These are phyloP conservation scores for Fusarium sp. DNA, from an alignment of 2,329 filamentous ascomycete species.

Conservation along the genomic window DNA sequence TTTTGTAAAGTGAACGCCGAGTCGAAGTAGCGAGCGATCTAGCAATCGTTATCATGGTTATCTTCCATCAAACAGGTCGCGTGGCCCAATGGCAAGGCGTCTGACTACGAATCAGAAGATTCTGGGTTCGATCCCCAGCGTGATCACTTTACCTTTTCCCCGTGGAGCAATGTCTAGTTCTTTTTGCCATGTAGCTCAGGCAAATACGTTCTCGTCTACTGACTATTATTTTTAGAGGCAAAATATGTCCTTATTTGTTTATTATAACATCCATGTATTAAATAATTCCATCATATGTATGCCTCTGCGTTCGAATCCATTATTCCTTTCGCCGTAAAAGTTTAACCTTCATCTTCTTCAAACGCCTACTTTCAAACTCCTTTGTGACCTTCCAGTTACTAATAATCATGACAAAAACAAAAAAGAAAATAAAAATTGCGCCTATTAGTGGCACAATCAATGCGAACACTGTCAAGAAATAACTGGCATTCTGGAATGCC, in stretches of 20 bases:
- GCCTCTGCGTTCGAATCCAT: neutral
- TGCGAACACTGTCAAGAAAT: conserved; percentile 32
- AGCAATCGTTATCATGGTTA: rapidly evolving
- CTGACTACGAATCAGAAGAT: conserved; percentile 42
- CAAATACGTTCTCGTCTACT: too few species aligned
- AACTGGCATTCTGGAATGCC: conserved; percentile 27
- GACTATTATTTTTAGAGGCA: too few species aligned
- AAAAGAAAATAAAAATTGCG: conserved; percentile 23
- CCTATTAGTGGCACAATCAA: conserved; percentile 35
- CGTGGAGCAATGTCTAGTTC: neutral
- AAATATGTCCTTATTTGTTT: too few species aligned
- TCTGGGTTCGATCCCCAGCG: conserved; percentile 40
- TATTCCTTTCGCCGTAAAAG: neutral
- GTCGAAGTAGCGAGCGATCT: neutral
- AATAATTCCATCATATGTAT: too few species aligned
- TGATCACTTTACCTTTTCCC: conserved; percentile 14
- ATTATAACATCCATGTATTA: rapidly evolving
- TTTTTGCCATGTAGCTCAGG: neutral
- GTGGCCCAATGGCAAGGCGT: conserved; percentile 40
- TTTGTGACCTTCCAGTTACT: conserved; percentile 37
- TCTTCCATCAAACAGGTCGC: conserved; percentile 16
- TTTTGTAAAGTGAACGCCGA: too few species aligned
- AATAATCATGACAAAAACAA: conserved; percentile 34
- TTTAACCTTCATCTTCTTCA: conserved; percentile 30
- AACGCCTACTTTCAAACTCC: conserved; percentile 19